phyloP scores from a whole-genome alignment of 225 moss, liverwort and hornwort species.

The Polytrichum commune region DNA sequence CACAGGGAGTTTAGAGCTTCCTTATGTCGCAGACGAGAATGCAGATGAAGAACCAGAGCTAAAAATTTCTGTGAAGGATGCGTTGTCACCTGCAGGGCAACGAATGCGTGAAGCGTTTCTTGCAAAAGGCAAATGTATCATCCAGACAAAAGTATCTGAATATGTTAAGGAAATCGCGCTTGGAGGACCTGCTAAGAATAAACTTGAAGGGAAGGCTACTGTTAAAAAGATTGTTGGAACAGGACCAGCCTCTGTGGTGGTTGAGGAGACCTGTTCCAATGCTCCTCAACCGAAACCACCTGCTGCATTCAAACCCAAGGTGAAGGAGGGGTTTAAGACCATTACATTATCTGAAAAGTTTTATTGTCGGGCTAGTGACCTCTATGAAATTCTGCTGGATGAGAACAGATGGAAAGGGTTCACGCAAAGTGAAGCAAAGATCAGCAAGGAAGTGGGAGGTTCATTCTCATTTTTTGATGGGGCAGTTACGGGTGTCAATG shows the following conservation, averaged over 20 bases:
- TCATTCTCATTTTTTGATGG: constrained; percentile 89
- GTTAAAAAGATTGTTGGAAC: constrained; percentile 33
- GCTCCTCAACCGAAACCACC: constrained; percentile 5
- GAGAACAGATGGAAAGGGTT: constrained; percentile 95
- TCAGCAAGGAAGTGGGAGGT: constrained; percentile 86
- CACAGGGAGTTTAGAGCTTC: constrained; percentile 75
- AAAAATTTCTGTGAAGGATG: constrained; percentile 70
- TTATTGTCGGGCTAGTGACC: constrained; percentile 73
- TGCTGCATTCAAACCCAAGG: constrained; percentile 37
- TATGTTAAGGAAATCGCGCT: constrained; percentile 82
- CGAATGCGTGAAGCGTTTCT: constrained; percentile 82
- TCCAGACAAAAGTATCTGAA: constrained; percentile 53
- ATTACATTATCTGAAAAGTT: constrained; percentile 88
- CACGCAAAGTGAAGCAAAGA: constrained; percentile 75
- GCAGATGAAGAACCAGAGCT: constrained; percentile 90
- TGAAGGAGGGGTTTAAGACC: constrained; percentile 78
- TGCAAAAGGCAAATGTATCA: constrained; percentile 62
- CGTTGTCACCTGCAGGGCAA: constrained; percentile 58
- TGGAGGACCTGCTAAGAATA: constrained; percentile 95
- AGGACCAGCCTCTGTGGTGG: constrained; percentile 22
- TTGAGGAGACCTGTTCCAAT: constrained; percentile 29
- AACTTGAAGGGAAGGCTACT: constrained; percentile 72
- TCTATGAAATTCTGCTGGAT: constrained; percentile 76
- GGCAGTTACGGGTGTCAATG: constrained; percentile 77
- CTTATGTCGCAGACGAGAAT: constrained; percentile 96